Base-by-base conservation (phyloP, 2,329 filamentous ascomycete species). In the Podosphaera xanthii region DNA sequence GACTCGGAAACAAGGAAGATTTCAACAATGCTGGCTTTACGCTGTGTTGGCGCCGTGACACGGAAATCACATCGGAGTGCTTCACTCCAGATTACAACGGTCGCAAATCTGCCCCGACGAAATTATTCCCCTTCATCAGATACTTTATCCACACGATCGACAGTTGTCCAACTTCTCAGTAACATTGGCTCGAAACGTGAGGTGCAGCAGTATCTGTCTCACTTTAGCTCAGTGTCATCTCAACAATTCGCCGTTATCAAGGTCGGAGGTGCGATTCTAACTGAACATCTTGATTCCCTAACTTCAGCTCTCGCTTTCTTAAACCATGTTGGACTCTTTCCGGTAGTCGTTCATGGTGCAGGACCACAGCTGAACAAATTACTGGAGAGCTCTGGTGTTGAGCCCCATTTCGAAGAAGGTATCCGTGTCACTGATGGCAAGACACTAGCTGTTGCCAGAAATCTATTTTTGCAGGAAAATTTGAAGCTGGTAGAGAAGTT, bases 241-340 rank as follows among this genome's bases (percentile, higher is more conserved):
- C 90, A 97, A 75, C 89, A 94, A 70, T 98, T 97, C 71, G 91
- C 90, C 65, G 91, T 98, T 56, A 94, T 98, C 73, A 98, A 98
- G 76, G 91, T 97, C 59, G 92, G 91, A 62, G 92, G 91, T 62
- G 92, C 91, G 63, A 96, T 97, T 68, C 79, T 98, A 67, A 94
- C 88, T 61, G 90, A 97, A 70, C 86, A 96, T 72, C 78, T 97
- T 59, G 86, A 95, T 71, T 89, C 90, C 67, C 81, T 98, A 59
- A 94, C 88, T 69, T 84, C 86, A 59, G 90, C 87, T 57, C 77
- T 97, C 61, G 85, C 88, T 35, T 94, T 97, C 73, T 80, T 97
- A 57, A 91, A 94, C 73, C 86, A 94, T 76, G 88, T 97, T 69
- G 89, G 90, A 48, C 79, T 98, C 48, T 96, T 88, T 73, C 92